phyloP scores from a whole-genome alignment of 768 basidiomycete species.

The Hortiboletus flavorubellus region DNA sequence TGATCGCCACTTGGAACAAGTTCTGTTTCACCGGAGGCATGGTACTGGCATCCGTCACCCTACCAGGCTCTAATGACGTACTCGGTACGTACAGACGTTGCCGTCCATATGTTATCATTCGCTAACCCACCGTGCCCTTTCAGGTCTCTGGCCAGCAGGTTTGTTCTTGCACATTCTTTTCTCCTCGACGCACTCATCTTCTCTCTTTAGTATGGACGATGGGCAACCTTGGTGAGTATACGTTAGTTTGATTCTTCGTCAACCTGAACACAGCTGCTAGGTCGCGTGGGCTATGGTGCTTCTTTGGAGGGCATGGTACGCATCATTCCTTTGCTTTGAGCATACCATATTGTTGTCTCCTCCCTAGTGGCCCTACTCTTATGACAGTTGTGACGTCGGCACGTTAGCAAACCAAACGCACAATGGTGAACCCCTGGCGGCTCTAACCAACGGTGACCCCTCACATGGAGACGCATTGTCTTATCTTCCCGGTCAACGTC shows the following conservation, averaged over 20 bases:
- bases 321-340: background rate
- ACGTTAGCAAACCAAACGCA: slow-evolving; percentile 81
- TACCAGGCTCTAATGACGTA: slow-evolving; percentile 66
- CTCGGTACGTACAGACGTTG: slow-evolving; percentile 28
- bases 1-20: slow-evolving; percentile 80
- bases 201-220: slow-evolving; percentile 56
- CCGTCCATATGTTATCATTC: background rate
- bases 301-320: slow-evolving; percentile 77
- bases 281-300: slow-evolving; percentile 87
- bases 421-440: slow-evolving; percentile 59
- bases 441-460: slow-evolving; percentile 59
- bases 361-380: slow-evolving; percentile 74
- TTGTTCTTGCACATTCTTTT: background rate
- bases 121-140: background rate
- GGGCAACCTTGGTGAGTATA: slow-evolving; percentile 65
- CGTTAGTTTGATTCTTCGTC: background rate
- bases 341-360: background rate
- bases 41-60: slow-evolving; percentile 60
- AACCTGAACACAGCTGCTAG: slow-evolving; percentile 26
- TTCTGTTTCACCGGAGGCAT: slow-evolving; percentile 93
- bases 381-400: slow-evolving; percentile 91
- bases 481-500: slow-evolving; percentile 82
- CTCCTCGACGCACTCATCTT: slow-evolving; percentile 10
- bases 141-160: slow-evolving; percentile 72
- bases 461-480: slow-evolving; percentile 56